Conservation (phyloP, 768 basidiomycete species). For the Calocybe cyanea region DNA sequence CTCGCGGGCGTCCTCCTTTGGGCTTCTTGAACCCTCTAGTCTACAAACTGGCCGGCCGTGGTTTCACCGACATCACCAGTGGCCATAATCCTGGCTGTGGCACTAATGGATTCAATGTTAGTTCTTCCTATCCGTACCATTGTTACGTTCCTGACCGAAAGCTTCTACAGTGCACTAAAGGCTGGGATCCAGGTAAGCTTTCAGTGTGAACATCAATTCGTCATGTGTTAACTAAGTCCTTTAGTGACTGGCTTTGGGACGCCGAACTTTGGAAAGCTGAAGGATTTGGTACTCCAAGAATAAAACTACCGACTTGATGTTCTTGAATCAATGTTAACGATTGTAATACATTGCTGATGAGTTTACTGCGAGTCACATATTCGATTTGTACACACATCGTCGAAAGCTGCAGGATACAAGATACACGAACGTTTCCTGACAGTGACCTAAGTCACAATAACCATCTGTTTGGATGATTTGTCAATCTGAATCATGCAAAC, state of each 20-base stretch:
- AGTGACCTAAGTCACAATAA: too few relatives aligned
- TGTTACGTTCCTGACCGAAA: background rate
- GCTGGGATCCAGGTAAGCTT: conserved; percentile 57
- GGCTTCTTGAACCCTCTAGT: conserved; percentile 68
- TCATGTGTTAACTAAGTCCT: background rate
- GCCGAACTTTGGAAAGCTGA: conserved; percentile 46
- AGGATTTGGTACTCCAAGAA: conserved; percentile 29
- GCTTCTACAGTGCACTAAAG: conserved; percentile 37
- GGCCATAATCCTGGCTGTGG: conserved; percentile 61
- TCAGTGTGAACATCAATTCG: background rate
- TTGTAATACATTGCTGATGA: background rate
- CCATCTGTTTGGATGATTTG: too few relatives aligned
- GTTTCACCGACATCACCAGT: conserved; percentile 54
- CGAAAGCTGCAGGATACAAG: too few relatives aligned
- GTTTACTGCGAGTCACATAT: too few relatives aligned
- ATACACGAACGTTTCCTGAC: too few relatives aligned
- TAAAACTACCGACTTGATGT: background rate
- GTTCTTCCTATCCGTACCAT: conserved; percentile 18
- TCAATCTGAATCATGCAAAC: too few relatives aligned
- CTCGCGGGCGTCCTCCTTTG: conserved; percentile 37
- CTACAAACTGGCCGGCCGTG: conserved; percentile 36
- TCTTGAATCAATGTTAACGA: background rate
- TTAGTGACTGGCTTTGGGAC: conserved; percentile 55
- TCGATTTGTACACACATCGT: too few relatives aligned
- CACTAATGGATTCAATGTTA: conserved; percentile 61